A percentile compares a stretch with the other conserved stretches of the same genome.
These are phyloP conservation scores for Boehmeria nivea DNA, from an alignment of 306 rosid genomes.

Conservation along the genomic window DNA sequence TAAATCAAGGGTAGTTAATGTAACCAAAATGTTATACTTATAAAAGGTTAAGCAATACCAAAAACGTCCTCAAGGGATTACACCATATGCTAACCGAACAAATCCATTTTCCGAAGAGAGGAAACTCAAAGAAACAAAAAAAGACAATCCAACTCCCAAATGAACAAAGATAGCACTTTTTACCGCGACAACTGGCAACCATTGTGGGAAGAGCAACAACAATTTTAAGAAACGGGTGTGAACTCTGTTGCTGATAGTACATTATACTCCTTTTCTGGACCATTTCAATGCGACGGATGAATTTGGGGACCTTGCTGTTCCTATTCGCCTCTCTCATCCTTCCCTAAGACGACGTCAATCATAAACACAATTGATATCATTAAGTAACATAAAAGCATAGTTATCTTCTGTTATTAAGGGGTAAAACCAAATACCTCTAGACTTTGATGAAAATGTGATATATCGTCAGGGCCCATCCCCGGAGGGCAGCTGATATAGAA, in stretches of 20 bases:
- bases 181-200: slow-evolving; percentile 99
- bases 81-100: not conserved
- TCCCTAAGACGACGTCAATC: slow-evolving; percentile 37
- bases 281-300: slow-evolving; percentile 69
- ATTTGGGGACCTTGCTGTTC: slow-evolving; percentile 60
- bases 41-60: no score
- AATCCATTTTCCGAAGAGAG: slow-evolving; percentile 1
- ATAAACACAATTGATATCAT: slow-evolving; percentile 18
- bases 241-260: slow-evolving; percentile 76
- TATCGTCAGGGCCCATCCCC: slow-evolving; percentile 93
- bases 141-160: not conserved
- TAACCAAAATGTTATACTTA: no score
- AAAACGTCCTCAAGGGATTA: not conserved
- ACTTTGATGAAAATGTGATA: slow-evolving; percentile 56
- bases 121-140: not conserved
- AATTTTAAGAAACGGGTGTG: slow-evolving; percentile 81
- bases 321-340: slow-evolving; percentile 89
- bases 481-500: slow-evolving; percentile 81
- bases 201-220: slow-evolving; percentile 91
- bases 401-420: slow-evolving; percentile 10
- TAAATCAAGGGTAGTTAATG: not conserved
- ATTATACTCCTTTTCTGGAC: slow-evolving; percentile 79
- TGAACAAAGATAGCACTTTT: slow-evolving; percentile 4
- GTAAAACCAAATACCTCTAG: slow-evolving; percentile 63
- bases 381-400: slow-evolving; percentile 1